Base-by-base conservation (phyloP, 2,329 filamentous ascomycete species). In the Cryphonectria radicalis region DNA sequence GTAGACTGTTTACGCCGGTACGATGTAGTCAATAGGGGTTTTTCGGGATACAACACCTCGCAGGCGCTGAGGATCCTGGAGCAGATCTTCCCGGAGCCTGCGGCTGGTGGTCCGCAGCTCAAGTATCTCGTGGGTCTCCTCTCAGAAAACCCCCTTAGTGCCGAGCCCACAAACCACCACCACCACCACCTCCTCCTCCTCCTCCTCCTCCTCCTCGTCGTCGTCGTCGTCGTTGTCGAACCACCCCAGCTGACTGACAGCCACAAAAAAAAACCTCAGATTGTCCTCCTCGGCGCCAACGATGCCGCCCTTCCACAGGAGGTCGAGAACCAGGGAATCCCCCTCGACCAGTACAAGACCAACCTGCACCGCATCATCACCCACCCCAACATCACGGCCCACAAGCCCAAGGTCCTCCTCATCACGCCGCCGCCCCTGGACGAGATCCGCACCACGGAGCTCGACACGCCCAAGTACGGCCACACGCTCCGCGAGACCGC, bases 211-310 rank as follows among this genome's bases (percentile, higher is more conserved):
- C n/a, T n/a, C n/a, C n/a, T n/a, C n/a, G n/a, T n/a, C n/a, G n/a
- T n/a, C n/a, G n/a, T n/a, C n/a, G n/a, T n/a, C n/a, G n/a, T n/a
- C n/a, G n/a, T n/a, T n/a, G n/a, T n/a, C 17, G 57, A 17, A 17
- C 63, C 59, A 19, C 59, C 22, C 64, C 37, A 40, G 50, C 57
- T 28, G 74, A 73, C 76, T 82, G 35, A 77, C 37, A 25, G 32
- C 32, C 69, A 13, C 6, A 25, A 17, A n/a, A 11, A n/a, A n/a
- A n/a, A 10, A 40, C 37, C 32, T 28, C 71, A 94, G 92, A 84
- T 92, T 55, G 82, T 97, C 71, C 91, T 97, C 75, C 90, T 98
- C 72, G 96, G 96, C 25, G 93, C 96, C 76, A 98, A 99, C 79
- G 96, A 98, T 81, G 91, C 95, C 4, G 90, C 90, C 69, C 80